Conservation (phyloP, 225 moss, liverwort and hornwort genomes). For the Physcomitrium patens region DNA sequence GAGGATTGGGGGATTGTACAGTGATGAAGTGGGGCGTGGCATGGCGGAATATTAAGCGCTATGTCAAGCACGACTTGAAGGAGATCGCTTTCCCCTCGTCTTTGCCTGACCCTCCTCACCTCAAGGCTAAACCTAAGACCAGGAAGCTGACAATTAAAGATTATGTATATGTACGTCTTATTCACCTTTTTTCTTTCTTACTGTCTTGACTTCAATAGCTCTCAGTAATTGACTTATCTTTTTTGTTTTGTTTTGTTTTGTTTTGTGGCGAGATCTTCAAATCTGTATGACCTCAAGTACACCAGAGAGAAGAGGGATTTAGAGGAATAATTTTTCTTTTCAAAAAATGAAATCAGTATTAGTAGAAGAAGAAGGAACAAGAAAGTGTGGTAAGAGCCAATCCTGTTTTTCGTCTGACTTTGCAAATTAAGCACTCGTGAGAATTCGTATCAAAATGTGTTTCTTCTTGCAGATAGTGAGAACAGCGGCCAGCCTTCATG, state of each 20-base stretch:
- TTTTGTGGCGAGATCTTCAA: neutral
- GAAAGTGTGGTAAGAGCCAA: neutral
- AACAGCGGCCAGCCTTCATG: constrained; percentile 66
- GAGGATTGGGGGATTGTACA: neutral
- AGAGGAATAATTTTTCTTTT: neutral
- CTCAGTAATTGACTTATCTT: neutral
- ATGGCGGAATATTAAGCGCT: constrained; percentile 77
- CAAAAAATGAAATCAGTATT: neutral
- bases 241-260: neutral
- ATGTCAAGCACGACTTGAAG: constrained; percentile 79
- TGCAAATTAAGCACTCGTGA: neutral
- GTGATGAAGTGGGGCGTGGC: constrained; percentile 89
- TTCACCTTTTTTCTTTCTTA: neutral
- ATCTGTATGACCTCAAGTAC: neutral
- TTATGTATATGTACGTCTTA: constrained; percentile 54
- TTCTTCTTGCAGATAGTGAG: constrained; percentile 56
- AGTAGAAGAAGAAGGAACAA: neutral
- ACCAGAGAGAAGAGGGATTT: neutral
- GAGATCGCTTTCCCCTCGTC: constrained; percentile 94
- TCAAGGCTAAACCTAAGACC: constrained; percentile 56
- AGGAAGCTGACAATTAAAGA: constrained; percentile 70
- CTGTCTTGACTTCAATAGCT: neutral
- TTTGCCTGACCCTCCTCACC: constrained; percentile 81
- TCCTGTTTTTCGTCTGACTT: neutral
- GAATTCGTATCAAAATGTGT: neutral